Conservation (phyloP, 306 rosid genomes). For the Malus sylvestris region DNA sequence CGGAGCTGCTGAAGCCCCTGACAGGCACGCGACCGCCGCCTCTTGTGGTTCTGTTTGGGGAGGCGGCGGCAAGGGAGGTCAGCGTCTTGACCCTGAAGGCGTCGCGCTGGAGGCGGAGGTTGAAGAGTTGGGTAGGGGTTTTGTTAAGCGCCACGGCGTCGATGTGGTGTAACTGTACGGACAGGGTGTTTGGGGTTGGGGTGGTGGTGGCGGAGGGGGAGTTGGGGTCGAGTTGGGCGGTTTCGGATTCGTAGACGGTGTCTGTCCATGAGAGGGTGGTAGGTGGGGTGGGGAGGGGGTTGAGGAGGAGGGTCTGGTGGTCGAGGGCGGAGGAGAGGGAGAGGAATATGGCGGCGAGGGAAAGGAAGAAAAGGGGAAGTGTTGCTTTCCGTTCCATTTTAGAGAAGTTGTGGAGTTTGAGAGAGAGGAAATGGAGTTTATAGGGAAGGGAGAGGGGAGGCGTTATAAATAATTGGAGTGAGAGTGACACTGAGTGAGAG, state of each 20-base stretch:
- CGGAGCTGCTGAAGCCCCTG: slow-evolving; percentile 59
- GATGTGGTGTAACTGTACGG: slow-evolving; percentile 56
- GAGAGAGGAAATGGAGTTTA: background rate
- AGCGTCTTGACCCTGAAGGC: slow-evolving; percentile 40
- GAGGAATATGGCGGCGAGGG: slow-evolving; percentile 20
- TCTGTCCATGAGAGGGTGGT: slow-evolving; percentile 44
- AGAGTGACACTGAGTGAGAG: background rate
- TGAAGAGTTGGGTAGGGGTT: slow-evolving; percentile 63
- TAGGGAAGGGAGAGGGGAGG: background rate
- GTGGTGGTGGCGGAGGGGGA: background rate
- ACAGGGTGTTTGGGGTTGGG: background rate
- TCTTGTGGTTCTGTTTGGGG: slow-evolving; percentile 3
- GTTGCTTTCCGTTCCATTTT: slow-evolving; percentile 35
- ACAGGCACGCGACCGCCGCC: background rate
- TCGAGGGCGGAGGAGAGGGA: slow-evolving; percentile 28
- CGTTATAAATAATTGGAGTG: slow-evolving; percentile 3
- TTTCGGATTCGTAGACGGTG: slow-evolving; percentile 16
- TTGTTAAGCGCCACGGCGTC: slow-evolving; percentile 46
- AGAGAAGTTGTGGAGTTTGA: background rate
- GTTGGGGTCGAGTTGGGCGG: slow-evolving; percentile 21
- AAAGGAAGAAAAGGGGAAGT: slow-evolving; percentile 11
- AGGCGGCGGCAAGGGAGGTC: slow-evolving; percentile 12
- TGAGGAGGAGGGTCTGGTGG: slow-evolving; percentile 26
- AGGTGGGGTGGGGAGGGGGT: slow-evolving; percentile 41
- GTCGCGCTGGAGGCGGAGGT: slow-evolving; percentile 60